Base-by-base conservation (phyloP, 2,329 filamentous ascomycete genomes). In the Penicillium sp. region DNA sequence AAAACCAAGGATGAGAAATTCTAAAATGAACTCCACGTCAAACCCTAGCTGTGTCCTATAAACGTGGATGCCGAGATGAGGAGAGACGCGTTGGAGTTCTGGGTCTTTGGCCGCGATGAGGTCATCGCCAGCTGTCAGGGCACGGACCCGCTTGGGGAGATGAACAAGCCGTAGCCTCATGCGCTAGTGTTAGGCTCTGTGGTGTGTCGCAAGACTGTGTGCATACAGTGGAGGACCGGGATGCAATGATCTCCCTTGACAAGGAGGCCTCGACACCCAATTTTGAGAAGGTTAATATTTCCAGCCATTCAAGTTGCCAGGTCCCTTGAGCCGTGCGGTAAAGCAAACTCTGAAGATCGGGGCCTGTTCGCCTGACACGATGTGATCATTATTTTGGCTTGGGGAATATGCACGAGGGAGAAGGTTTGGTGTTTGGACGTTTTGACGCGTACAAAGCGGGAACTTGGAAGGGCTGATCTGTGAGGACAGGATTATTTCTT, bases 61-160 rank as follows among this genome's bases (percentile, higher is more conserved):
- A 47, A 33, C 26, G 45, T 47, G 45, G 45, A 42, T 22, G 19
- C 13, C 46, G 46, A 48, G 26, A 48, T 31, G 27, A 31, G 37
- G 37, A 19, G 35, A 19, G 19, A 22, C 39, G 19, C 10, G 45
- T 21, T 49, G 10, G 9, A 7, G n/a, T 46, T 39, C 33, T 27
- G 35, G 45, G 50, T 27, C 24, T 21, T 49, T 26, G 49, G 47
- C 42, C 42, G 45, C 27, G 39, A 61, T 63, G 61, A 63, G 59
- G 59, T 63, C 61, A 63, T 63, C 43, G 52, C 57, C 52, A 57
- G 33, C 54, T 56, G 56, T 56, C 52, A 54, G 26, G 39, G 56
- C 53, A 55, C 57, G 48, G 57, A 56, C 57, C 54, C 27, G 52
- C 51, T 35, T 35, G 5, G 31, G 31, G 31, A 33, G 31, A 33